Base-by-base conservation (phyloP, 148 eudicot species). In the Chenopodium berlandieri region DNA sequence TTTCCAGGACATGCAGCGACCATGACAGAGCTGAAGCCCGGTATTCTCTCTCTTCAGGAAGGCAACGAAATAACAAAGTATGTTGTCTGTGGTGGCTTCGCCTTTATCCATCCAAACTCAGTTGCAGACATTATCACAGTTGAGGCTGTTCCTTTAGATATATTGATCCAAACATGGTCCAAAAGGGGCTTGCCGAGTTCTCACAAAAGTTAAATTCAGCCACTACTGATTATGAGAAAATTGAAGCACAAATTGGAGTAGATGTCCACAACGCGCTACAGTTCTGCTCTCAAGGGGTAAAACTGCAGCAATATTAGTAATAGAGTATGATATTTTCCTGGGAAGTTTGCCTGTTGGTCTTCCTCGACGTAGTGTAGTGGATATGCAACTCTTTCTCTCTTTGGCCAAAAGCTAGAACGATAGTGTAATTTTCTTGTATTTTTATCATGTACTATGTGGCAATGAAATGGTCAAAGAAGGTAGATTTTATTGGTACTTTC, bases 171-270 rank as follows among this genome's bases (percentile, higher is more conserved):
- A 71, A 79, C 34, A 78, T 80, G 81, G 94, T 90, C 23, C 89
- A 91, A 75, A 90, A 90, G 85, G 91, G 90, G 50, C 89, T 92
- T 52, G 88, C 90, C 1, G 94, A 90, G 47, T 91, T 87, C 84
- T 89, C 93, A 67, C 91, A 91, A 83, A 94, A 89, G 82, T 87
- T 90, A 81, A 91, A 79, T 83, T 84, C 93, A 7, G 92, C 98
- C 69, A 76, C 87, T 40, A 90, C 90, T 19, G 91, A 90, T 63
- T 77, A 86, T 73, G 97, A 94, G 79, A 92, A 85, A 88, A 93
- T 89, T 16, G 92, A 90, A 90, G 94, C 95, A 75, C 95, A 89
- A 67, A 89, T 93, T 67, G 98, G 92, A 66, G 89, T 94, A 25
- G 92, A 94, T 81, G 94, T 92, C 81, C 91, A 91, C 46, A 90